phyloP scores from a whole-genome alignment of 176 grass and related monocot species.

The Hyparrhenia diplandra region DNA sequence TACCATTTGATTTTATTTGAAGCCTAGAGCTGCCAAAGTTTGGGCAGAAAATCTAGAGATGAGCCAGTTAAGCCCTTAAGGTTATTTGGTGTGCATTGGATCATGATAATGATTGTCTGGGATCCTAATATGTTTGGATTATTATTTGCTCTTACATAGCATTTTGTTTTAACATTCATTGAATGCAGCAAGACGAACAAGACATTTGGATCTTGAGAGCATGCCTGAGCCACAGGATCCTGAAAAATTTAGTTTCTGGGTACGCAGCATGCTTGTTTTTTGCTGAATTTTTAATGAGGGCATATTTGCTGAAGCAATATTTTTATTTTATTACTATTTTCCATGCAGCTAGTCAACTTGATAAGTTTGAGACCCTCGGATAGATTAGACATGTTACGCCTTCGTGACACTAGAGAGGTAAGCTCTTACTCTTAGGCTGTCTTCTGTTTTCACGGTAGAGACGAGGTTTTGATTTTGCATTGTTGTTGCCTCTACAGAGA shows the following conservation, averaged over 20 bases:
- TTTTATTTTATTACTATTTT: slow-evolving; percentile 9
- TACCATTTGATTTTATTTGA: background rate
- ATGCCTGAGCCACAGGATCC: slow-evolving; percentile 76
- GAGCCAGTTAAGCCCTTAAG: background rate
- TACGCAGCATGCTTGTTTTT: slow-evolving; percentile 23
- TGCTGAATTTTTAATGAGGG: background rate
- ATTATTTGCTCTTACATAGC: background rate
- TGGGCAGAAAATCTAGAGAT: background rate
- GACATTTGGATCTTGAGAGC: slow-evolving; percentile 67
- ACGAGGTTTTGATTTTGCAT: slow-evolving; percentile 28
- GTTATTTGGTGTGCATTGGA: background rate
- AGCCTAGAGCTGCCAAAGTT: background rate
- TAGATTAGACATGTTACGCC: slow-evolving; percentile 69
- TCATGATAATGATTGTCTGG: background rate
- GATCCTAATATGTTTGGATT: background rate
- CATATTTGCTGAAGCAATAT: background rate
- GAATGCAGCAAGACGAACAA: slow-evolving; percentile 62
- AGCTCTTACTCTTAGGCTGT: background rate
- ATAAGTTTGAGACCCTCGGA: slow-evolving; percentile 83
- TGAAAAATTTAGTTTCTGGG: slow-evolving; percentile 98
- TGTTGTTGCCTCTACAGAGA: slow-evolving; percentile 46
- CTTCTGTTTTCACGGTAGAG: slow-evolving; percentile 2
- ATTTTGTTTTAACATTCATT: slow-evolving; percentile 22
- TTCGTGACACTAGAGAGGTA: slow-evolving; percentile 71
- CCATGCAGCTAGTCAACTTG: slow-evolving; percentile 72